Evolutionary conservation across 1,284 basidiomycete species (phyloP).

Genomic region (Phlebopus sp.): DNA sequence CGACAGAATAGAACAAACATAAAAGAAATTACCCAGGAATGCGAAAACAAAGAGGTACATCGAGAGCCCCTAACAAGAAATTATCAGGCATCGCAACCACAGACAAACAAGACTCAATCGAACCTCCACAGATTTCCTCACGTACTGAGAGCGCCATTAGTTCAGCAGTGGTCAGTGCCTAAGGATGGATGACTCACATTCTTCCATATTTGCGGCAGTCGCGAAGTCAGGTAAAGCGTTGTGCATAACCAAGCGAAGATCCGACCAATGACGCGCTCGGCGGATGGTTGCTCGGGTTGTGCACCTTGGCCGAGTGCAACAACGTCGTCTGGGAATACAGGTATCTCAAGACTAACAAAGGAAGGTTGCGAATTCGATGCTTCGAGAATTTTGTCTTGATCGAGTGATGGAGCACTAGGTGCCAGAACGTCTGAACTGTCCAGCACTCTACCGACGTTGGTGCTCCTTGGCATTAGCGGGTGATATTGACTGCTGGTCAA

Average conservation of each 20-base stretch:
- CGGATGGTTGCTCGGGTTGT: slow-evolving; percentile 33
- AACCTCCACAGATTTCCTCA: slow-evolving; percentile 87
- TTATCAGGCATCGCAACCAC: slow-evolving; percentile 12
- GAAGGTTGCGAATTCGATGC: neutral
- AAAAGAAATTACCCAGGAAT: slow-evolving; percentile 88
- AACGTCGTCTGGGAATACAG: slow-evolving; percentile 10
- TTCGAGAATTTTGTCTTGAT: neutral
- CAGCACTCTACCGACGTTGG: slow-evolving; percentile 34
- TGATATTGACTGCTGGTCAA: slow-evolving; percentile 35
- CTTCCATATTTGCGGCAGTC: slow-evolving; percentile 96
- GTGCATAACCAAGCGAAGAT: slow-evolving; percentile 92
- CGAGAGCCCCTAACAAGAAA: slow-evolving; percentile 68
- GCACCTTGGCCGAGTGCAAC: slow-evolving; percentile 21
- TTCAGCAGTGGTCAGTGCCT: slow-evolving; percentile 3
- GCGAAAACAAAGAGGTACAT: slow-evolving; percentile 90
- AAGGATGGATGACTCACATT: slow-evolving; percentile 66
- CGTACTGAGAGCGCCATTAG: slow-evolving; percentile 53
- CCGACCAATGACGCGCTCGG: slow-evolving; percentile 74
- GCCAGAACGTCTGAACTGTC: slow-evolving; percentile 13
- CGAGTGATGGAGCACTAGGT: slow-evolving; percentile 1
- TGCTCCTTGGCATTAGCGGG: slow-evolving; percentile 22
- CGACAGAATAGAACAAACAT: slow-evolving; percentile 80
- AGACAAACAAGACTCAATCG: slow-evolving; percentile 5
- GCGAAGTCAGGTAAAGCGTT: slow-evolving; percentile 85
- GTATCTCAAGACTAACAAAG: slow-evolving; percentile 22